phyloP scores from a whole-genome alignment of 139 green algal species.

The Chlamydomonas sp. region DNA sequence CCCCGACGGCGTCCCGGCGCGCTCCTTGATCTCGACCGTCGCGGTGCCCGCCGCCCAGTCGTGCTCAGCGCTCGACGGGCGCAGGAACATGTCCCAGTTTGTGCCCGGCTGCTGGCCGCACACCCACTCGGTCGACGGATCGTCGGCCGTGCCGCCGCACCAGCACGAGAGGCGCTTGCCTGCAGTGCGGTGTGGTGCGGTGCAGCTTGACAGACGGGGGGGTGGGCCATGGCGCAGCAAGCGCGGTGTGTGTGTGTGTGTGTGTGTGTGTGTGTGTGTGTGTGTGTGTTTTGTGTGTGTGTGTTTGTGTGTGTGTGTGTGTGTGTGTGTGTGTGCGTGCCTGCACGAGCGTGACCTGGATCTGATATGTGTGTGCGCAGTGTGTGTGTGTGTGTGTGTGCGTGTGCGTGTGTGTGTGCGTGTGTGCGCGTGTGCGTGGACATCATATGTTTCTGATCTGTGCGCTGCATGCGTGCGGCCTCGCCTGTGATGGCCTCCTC shows the following conservation, averaged over 20 bases:
- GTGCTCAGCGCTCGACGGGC: constrained; percentile 17
- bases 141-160: constrained; percentile 10
- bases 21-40: constrained; percentile 24
- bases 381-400: neutral
- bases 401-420: neutral
- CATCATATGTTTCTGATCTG: neutral
- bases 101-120: constrained; percentile 49
- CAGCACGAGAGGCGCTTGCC: constrained; percentile 7
- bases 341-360: too few species aligned
- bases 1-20: constrained; percentile 35
- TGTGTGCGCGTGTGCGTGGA: neutral
- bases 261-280: too few species aligned
- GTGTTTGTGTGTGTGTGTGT: too few species aligned
- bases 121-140: constrained; percentile 37
- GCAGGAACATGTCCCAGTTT: constrained; percentile 37
- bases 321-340: too few species aligned
- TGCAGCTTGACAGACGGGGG: neutral
- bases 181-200: neutral
- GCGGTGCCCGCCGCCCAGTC: constrained; percentile 29
- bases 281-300: too few species aligned
- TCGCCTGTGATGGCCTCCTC: constrained; percentile 21
- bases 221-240: neutral
- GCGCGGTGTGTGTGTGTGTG: too few species aligned
- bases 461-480: neutral
- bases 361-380: too few species aligned